Conservation (phyloP, 208 protist genomes). For the Wallacemonas sp. region DNA sequence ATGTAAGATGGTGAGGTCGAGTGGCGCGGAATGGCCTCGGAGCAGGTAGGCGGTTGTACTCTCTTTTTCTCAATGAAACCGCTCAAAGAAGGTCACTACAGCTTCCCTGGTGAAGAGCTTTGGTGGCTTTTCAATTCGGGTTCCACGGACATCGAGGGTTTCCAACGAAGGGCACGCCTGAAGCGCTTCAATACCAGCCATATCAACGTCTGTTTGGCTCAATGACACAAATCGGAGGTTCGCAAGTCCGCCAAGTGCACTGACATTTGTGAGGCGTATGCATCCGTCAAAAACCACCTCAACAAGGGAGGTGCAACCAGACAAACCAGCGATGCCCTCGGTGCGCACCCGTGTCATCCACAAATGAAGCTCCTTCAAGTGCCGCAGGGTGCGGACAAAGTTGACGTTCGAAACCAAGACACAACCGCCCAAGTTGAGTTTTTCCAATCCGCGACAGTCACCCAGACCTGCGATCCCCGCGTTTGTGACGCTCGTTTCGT, state of each 20-base stretch:
- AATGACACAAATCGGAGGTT: slow-evolving; percentile 41
- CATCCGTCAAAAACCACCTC: slow-evolving; percentile 60
- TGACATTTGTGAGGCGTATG: slow-evolving; percentile 35
- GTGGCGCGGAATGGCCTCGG: neutral
- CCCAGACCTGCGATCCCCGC: slow-evolving; percentile 29
- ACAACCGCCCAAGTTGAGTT: slow-evolving; percentile 50
- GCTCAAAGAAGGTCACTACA: slow-evolving; percentile 40
- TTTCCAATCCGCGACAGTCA: slow-evolving; percentile 34
- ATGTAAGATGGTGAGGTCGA: neutral
- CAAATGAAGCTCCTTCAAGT: slow-evolving; percentile 51
- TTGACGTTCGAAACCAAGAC: slow-evolving; percentile 52
- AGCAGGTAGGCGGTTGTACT: neutral
- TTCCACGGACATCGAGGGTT: slow-evolving; percentile 40
- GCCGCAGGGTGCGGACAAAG: slow-evolving; percentile 22
- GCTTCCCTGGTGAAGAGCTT: slow-evolving; percentile 41
- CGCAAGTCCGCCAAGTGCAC: slow-evolving; percentile 25
- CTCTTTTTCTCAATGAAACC: slow-evolving; percentile 17
- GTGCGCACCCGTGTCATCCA: slow-evolving; percentile 53
- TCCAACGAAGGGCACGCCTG: slow-evolving; percentile 36
- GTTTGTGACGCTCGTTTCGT: slow-evolving; percentile 39
- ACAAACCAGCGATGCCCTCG: slow-evolving; percentile 35
- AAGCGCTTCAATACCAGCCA: slow-evolving; percentile 38
- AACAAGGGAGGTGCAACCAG: slow-evolving; percentile 29
- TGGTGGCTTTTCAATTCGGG: slow-evolving; percentile 28
- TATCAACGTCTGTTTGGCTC: slow-evolving; percentile 37